These are phyloP conservation scores for Parathielavia hyrcaniae DNA, from an alignment of 495 filamentous ascomycete genomes.

Conservation along the genomic window DNA sequence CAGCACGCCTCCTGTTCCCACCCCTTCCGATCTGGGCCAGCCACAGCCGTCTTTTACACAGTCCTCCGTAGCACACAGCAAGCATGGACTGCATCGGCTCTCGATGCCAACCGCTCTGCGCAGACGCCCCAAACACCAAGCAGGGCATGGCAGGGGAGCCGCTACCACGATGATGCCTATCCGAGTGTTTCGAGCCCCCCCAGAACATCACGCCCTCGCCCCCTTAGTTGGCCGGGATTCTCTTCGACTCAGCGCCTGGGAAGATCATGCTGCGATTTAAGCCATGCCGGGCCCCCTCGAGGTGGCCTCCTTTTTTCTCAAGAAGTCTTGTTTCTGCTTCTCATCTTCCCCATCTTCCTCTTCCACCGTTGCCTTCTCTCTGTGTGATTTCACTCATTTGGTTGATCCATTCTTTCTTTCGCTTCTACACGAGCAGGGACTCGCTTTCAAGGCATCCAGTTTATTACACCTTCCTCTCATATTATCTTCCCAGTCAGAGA, in stretches of 20 bases:
- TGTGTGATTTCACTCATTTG: slow-evolving; percentile 33
- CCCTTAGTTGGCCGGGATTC: slow-evolving; percentile 16
- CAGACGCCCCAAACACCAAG: slow-evolving; percentile 22
- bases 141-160: slow-evolving; percentile 6
- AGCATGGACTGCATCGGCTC: background rate
- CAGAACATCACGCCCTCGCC: slow-evolving; percentile 11
- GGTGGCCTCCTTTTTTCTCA: slow-evolving; percentile 21
- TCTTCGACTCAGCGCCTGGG: slow-evolving; percentile 9
- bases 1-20: slow-evolving; percentile 36
- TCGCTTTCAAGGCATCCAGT: slow-evolving; percentile 35
- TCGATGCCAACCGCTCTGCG: background rate
- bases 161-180: slow-evolving; percentile 25
- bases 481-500: background rate
- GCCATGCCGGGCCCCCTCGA: slow-evolving; percentile 22
- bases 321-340: slow-evolving; percentile 29
- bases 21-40: slow-evolving; percentile 27
- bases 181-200: slow-evolving; percentile 43
- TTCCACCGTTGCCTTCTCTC: slow-evolving; percentile 23
- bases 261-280: slow-evolving; percentile 49
- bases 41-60: slow-evolving; percentile 12
- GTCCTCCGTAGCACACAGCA: background rate
- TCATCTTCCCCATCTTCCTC: slow-evolving; percentile 18
- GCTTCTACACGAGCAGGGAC: slow-evolving; percentile 52
- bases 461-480: slow-evolving; percentile 21
- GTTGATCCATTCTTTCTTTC: slow-evolving; percentile 36